Evolutionary conservation across 2,329 filamentous ascomycete genomes (phyloP).

Genomic region (Fusarium nelsonii): DNA sequence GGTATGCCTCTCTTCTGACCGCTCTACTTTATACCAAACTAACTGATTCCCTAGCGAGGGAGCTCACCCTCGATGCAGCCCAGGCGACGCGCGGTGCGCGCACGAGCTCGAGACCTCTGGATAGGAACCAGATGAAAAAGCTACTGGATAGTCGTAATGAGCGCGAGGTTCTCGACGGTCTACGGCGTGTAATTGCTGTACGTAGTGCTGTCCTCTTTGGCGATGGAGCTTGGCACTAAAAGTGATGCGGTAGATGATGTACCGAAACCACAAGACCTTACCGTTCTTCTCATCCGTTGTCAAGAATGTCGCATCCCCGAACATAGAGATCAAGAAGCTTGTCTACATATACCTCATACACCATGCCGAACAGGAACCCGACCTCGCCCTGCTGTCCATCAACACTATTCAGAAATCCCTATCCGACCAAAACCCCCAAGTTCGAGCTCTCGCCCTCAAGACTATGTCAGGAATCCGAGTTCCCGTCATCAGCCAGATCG

Average conservation of each 20-base stretch:
- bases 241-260: conserved; percentile 81
- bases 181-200: conserved; percentile 90
- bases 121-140: conserved; percentile 90
- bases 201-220: conserved; percentile 44
- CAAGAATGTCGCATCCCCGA: conserved; percentile 96
- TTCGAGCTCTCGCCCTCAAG: conserved; percentile 90
- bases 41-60: conserved; percentile 74
- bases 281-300: conserved; percentile 98
- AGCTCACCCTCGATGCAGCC: conserved; percentile 96
- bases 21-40: conserved; percentile 30
- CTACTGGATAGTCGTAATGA: conserved; percentile 94
- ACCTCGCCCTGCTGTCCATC: conserved; percentile 94
- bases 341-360: conserved; percentile 98
- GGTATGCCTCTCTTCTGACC: conserved; percentile 66
- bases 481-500: conserved; percentile 97
- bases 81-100: conserved; percentile 81
- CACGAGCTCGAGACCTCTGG: conserved; percentile 73
- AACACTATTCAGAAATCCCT: conserved; percentile 99
- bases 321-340: conserved; percentile 95
- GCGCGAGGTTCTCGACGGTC: conserved; percentile 89
- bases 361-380: conserved; percentile 95
- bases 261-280: conserved; percentile 86
- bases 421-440: conserved; percentile 89
- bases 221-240: conserved; percentile 7
- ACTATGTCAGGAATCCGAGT: conserved; percentile 99